Base-by-base conservation (phyloP, 1,284 basidiomycete species). In the Hymenochaete sp. region DNA sequence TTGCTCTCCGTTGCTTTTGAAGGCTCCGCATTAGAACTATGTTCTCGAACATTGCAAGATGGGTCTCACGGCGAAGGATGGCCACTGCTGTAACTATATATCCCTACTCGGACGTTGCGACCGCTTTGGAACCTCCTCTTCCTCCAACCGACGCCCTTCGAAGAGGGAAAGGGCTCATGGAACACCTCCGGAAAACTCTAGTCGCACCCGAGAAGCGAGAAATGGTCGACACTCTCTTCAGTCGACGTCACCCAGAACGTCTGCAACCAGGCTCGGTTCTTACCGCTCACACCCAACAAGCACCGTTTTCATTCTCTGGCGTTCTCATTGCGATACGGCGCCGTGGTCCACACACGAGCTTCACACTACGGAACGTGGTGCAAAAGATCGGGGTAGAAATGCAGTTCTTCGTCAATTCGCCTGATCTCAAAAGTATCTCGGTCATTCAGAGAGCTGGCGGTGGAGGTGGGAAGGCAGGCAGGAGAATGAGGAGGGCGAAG, bases 361-460 rank as follows among this genome's bases (percentile, higher is more conserved):
- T 96, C 59, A 70, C 80, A 40, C 64, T 96, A 41, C 75, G 93
- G 51, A 96, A 95, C 65, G 75, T 95, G 54, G 75, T 96, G 48
- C 85, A 90, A 56, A 74, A 87, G 53, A 88, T 83, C 8, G 92
- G 91, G 13, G 82, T 93, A 28, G 92, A 96, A 69, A 83, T 90
- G 81, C 83, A 82, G 57, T 88, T 89, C 66, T 90, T 82, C 59
- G 77, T 83, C 51, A 80, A 77, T 59, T 85, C 81, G 42, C 92
- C 93, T 24, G 75, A 87, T 60, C 61, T 96, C 63, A 91, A 89
- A 70, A 79, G 83, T 48, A 83, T 96, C 62, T 81, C 80, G 64
- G 67, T 95, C 43, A 61, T 84, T 45, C 73, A 77, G 64, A 68
- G 66, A 53, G 79, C 69, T 29, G 68, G 70, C 19, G 58, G 59